Percentiles rank a stretch among this genome's conserved stretches.
Evolutionary conservation across 352 stramenopile genomes (phyloP).

Genomic region (Phytophthora constricta): DNA sequence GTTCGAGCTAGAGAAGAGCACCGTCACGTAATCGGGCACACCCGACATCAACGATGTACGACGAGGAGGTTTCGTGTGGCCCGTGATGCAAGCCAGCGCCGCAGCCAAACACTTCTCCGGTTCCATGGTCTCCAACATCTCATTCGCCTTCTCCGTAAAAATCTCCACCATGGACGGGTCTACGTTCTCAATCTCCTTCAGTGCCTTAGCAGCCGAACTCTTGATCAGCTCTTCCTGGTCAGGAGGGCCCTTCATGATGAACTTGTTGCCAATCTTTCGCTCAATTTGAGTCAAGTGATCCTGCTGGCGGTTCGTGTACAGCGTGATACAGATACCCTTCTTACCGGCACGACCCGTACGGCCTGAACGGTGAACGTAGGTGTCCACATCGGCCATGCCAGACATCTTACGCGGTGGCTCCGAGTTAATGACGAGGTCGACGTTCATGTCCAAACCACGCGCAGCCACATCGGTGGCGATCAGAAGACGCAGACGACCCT

Average conservation of each 20-base stretch:
- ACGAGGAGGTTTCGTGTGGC: slow-evolving; percentile 82
- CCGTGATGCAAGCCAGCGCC: slow-evolving; percentile 91
- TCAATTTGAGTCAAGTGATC: slow-evolving; percentile 87
- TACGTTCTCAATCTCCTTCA: slow-evolving; percentile 86
- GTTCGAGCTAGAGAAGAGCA: slow-evolving; percentile 87
- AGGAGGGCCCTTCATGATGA: slow-evolving; percentile 87
- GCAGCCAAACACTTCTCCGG: slow-evolving; percentile 75
- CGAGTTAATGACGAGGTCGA: slow-evolving; percentile 97
- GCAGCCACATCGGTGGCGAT: slow-evolving; percentile 98
- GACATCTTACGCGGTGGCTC: slow-evolving; percentile 88
- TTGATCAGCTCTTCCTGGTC: slow-evolving; percentile 90
- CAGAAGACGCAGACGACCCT: slow-evolving; percentile 94
- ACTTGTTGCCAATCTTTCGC: slow-evolving; percentile 89
- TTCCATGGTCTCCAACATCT: slow-evolving; percentile 70
- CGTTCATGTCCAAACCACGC: slow-evolving; percentile 97
- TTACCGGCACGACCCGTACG: slow-evolving; percentile 96
- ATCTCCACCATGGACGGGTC: slow-evolving; percentile 77
- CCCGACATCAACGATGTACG: slow-evolving; percentile 90
- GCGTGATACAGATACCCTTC: slow-evolving; percentile 97
- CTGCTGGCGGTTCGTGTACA: slow-evolving; percentile 91
- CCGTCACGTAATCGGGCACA: slow-evolving; percentile 89
- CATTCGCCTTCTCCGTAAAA: slow-evolving; percentile 72
- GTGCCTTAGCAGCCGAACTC: slow-evolving; percentile 80
- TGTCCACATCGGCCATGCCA: slow-evolving; percentile 94
- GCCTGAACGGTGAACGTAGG: slow-evolving; percentile 98